Base-by-base conservation (phyloP, 1,284 basidiomycete genomes). In the Xerocomus minutiporus region DNA sequence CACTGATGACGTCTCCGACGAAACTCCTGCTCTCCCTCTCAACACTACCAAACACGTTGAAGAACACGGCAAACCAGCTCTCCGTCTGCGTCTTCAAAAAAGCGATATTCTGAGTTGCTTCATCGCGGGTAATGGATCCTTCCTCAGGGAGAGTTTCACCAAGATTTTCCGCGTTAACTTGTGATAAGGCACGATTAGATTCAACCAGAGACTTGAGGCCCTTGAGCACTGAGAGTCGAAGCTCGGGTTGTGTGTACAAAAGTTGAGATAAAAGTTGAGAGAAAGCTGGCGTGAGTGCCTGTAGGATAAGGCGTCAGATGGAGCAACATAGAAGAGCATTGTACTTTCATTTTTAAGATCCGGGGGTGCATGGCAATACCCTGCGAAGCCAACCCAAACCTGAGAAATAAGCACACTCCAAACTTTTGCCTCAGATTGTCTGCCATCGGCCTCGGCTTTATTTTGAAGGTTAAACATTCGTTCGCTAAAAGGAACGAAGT, bases 401-500 rank as follows among this genome's bases (percentile, higher is more conserved):
- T 99, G 96, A 31, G 88, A 84, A 36, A 97, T 86, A 32, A 98
- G 78, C 9, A 96, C 93, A 61, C 84, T 89, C 88, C 92, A 97
- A 44, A 97, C 85, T 72, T 98, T 98, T 17, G 88, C 90, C 71
- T 98, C 94, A 6, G 91, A 83, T 45, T 77, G 77, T 44, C 86
- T 82, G 12, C 81, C 83, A 45, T 83, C 85, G 4, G 77, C 73
- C 56, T 90, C 87, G 0, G 91, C 88, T 5, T 79, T 82, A 70
- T 84, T 81, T 69, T 95, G 88, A 46, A 92, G 74, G 61, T 92
- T 83, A 66, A 98, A 99, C 79, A 99, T 86, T 38, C 86, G 81
- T 70, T 97, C 95, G 38, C 93, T 97, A 35, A 99, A 74, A 13
- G 97, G 94, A 8, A 99, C 89, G 60, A 99, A 96, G 69, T 91